Evolutionary conservation across 257 asterid genomes (phyloP), one percentile per base, ranked within the genome.

Genomic region (Solanum chilense): DNA sequence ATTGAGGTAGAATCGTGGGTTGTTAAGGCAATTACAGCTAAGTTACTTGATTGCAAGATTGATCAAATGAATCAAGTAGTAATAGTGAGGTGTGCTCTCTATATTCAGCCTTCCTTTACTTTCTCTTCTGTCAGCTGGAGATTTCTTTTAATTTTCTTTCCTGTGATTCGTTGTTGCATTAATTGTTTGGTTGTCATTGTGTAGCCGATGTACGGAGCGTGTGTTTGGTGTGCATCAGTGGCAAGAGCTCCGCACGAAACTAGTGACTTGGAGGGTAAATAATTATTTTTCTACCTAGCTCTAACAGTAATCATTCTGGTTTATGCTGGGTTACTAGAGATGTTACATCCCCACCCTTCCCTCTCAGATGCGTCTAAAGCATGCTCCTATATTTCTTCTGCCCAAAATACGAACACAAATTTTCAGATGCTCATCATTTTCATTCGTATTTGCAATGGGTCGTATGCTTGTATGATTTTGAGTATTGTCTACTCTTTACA

Each of bases 61-160:
- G 99, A 96, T 90, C 99, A 97, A 85, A 93, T 96, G 94, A 96
- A 97, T 86, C 92, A 94, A 92, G 92, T 91, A 37, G 92, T 96
- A 86, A 89, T 92, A 45, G 98, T 97, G 88, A 96, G 98, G 99
- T 97, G 91, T 47, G 87, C 41, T 69, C 20, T 68, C 70, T 31
- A 9, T 58, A 76, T 66, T 12, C n/a, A 6, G 35, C 8, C 49
- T 39, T 60, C 29, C 31, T 45, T 69, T 18, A 16, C 42, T 5
- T 12, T 21, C 41, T 23, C 15, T 29, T 86, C 37, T 35, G 66
- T 49, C 66, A 9, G 56, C 47, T 41, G 52, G 39, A 25, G 45
- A 78, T 14, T 44, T 88, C 23, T 39, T 83, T 52, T 52, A 1
- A 37, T 45, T 60, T 60, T 62, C 56, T 87, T 87, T 76, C 64